A percentile compares a stretch with the other conserved stretches of the same genome.
phyloP scores from a whole-genome alignment of 768 basidiomycete genomes.

The Chalciporus piperatus region DNA sequence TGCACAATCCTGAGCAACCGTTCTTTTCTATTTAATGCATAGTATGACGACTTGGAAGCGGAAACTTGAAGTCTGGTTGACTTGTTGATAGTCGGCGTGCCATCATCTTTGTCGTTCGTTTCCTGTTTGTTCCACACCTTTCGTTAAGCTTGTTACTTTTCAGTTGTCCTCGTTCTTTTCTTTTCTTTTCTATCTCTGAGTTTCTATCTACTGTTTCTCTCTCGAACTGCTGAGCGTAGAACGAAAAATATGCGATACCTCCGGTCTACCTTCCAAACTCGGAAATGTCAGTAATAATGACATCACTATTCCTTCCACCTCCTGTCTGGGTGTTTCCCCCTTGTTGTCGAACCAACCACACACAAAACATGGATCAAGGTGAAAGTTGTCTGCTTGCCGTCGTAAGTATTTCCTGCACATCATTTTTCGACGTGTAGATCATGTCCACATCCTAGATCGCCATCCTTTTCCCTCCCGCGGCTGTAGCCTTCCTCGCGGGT shows the following conservation, averaged over 20 bases:
- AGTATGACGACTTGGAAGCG: not conserved
- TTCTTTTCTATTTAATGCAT: constrained; percentile 68
- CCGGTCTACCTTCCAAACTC: constrained; percentile 13
- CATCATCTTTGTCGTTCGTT: constrained; percentile 6
- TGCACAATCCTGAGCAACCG: constrained; percentile 60
- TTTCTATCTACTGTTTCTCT: not conserved
- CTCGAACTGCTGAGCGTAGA: not conserved
- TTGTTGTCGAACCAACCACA: not conserved
- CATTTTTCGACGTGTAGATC: not conserved
- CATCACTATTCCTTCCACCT: constrained; percentile 13
- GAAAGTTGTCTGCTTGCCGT: constrained; percentile 9
- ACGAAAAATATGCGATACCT: not conserved
- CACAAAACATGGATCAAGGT: constrained; percentile 14
- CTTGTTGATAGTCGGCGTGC: constrained; percentile 11
- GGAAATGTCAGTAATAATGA: constrained; percentile 18
- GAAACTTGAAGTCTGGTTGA: not conserved
- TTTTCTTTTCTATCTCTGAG: not conserved
- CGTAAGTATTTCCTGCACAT: not conserved
- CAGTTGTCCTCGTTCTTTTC: not conserved
- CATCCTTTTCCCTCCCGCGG: constrained; percentile 76
- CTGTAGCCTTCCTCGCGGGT: constrained; percentile 69
- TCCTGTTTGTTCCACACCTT: constrained; percentile 13
- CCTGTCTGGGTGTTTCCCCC: not conserved
- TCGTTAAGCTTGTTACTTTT: not conserved
- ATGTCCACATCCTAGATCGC: constrained; percentile 51